phyloP scores from a whole-genome alignment of 345 rosid genomes.

The Turritis glabra region DNA sequence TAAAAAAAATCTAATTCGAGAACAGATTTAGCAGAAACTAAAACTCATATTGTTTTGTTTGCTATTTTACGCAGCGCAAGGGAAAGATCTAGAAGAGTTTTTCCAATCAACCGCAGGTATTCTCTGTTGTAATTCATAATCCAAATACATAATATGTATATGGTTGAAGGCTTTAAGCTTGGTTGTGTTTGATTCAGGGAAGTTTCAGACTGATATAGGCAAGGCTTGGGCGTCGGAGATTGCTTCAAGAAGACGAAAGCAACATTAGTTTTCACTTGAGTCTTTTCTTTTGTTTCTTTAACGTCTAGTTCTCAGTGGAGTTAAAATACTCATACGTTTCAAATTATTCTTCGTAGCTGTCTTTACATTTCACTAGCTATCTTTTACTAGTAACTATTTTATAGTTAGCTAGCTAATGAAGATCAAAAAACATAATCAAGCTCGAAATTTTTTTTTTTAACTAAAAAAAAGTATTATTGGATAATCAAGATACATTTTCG shows the following conservation, averaged over 20 bases:
- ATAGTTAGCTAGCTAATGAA: neutral
- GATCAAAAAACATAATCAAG: neutral
- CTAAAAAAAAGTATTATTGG: no score
- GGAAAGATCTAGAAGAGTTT: conserved; percentile 87
- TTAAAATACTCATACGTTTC: neutral
- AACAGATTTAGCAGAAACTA: conserved; percentile 17
- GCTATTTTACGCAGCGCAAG: conserved; percentile 67
- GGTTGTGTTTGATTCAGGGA: conserved; percentile 51
- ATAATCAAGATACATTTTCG: no score
- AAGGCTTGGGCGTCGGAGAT: conserved; percentile 89
- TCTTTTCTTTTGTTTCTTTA: neutral
- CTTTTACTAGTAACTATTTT: neutral
- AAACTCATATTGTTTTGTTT: conserved; percentile 12
- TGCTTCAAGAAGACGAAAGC: conserved; percentile 64
- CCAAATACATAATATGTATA: neutral
- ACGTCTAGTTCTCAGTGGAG: neutral
- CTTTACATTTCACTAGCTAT: neutral
- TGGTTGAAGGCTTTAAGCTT: neutral
- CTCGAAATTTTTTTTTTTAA: neutral
- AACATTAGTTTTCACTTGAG: conserved; percentile 19
- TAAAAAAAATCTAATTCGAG: neutral
- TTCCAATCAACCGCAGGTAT: conserved; percentile 88
- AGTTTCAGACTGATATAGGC: conserved; percentile 82
- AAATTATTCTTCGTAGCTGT: neutral
- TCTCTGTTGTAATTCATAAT: neutral